phyloP scores from a whole-genome alignment of 2,329 filamentous ascomycete species.

The Penicillium sp. region DNA sequence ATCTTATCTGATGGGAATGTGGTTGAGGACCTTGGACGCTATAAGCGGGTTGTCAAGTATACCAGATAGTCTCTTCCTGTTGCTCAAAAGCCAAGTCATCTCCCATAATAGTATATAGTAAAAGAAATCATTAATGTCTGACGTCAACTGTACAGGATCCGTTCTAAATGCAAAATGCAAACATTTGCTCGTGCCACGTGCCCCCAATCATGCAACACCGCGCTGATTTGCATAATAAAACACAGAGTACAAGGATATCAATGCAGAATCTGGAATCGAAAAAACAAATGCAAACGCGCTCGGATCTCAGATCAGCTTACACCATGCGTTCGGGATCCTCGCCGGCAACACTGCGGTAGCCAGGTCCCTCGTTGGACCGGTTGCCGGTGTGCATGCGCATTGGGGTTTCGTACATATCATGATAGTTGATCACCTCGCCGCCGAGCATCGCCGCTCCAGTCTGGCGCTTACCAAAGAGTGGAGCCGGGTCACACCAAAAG shows the following conservation, averaged over 20 bases:
- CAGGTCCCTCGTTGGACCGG: constrained; percentile 46
- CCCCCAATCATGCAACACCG: constrained; percentile 3
- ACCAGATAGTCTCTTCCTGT: not conserved
- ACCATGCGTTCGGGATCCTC: constrained; percentile 38
- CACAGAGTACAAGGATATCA: constrained; percentile 7
- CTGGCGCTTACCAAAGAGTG: constrained; percentile 72
- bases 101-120: not conserved
- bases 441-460: constrained; percentile 73
- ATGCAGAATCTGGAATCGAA: constrained; percentile 1
- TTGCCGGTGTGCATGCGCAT: constrained; percentile 57
- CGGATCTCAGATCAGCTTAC: constrained; percentile 14
- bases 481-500: constrained; percentile 90
- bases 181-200: constrained; percentile 7
- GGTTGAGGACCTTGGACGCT: not conserved
- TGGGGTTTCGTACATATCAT: constrained; percentile 83
- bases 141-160: constrained; percentile 19
- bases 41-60: not conserved
- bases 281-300: not conserved
- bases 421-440: constrained; percentile 80
- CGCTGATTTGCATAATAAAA: constrained; percentile 7
- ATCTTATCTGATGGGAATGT: constrained; percentile 2
- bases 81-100: not conserved
- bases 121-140: constrained; percentile 17
- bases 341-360: constrained; percentile 57
- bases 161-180: constrained; percentile 15